A percentile compares a stretch with the other conserved stretches of the same genome.
These are phyloP conservation scores for Lathyrus tuberosus DNA, from an alignment of 306 rosid species.

Conservation along the genomic window DNA sequence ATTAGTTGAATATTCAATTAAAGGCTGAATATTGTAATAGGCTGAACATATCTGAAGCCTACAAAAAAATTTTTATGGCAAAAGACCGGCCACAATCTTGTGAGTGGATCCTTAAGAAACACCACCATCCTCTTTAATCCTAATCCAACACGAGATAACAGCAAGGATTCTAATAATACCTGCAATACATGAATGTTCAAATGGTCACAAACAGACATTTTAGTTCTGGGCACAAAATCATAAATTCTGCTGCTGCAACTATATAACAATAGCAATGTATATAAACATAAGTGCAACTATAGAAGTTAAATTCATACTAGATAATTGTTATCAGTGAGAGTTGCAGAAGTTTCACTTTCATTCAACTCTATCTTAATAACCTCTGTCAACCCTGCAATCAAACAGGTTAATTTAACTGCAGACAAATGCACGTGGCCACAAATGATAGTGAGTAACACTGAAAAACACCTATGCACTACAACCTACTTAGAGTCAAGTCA, in stretches of 20 bases:
- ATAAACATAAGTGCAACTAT: neutral
- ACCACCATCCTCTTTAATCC: slow-evolving; percentile 39
- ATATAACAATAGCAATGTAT: no score
- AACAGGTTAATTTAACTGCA: neutral
- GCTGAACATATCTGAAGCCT: neutral
- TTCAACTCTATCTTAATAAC: slow-evolving; percentile 15
- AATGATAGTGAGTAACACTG: slow-evolving; percentile 1
- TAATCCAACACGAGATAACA: neutral
- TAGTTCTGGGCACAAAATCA: neutral
- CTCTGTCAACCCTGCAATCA: slow-evolving; percentile 45
- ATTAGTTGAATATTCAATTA: no score
- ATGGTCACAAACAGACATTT: neutral
- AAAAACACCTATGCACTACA: slow-evolving; percentile 36
- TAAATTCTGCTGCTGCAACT: no score
- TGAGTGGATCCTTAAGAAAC: slow-evolving; percentile 47
- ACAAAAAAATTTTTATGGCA: slow-evolving; percentile 40
- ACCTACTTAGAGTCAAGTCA: neutral
- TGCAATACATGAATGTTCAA: slow-evolving; percentile 34
- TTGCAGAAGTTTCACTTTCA: neutral
- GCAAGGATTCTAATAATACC: slow-evolving; percentile 51
- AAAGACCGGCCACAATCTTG: slow-evolving; percentile 59
- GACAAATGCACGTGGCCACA: neutral
- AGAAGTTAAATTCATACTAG: neutral
- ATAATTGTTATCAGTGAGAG: neutral
- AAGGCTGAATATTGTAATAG: neutral